A percentile compares a stretch with the other conserved stretches of the same genome.
These are phyloP conservation scores for Lentinula guzmanii DNA, from an alignment of 768 basidiomycete genomes.

Conservation along the genomic window DNA sequence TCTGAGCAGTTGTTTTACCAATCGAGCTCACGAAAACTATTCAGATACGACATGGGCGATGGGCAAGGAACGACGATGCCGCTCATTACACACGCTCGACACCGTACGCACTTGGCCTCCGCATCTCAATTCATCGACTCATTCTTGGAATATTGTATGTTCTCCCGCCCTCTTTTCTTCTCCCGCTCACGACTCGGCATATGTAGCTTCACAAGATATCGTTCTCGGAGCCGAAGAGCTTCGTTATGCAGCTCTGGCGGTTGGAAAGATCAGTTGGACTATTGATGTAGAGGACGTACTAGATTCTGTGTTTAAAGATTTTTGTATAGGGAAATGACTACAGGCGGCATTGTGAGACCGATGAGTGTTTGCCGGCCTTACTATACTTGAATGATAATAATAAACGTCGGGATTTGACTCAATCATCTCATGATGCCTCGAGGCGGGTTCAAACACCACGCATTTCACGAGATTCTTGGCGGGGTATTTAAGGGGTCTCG, in stretches of 20 bases:
- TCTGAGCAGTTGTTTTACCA: neutral
- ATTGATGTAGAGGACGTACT: slow-evolving; percentile 82
- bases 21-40: neutral
- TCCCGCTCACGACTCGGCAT: slow-evolving; percentile 2
- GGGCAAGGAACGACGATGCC: slow-evolving; percentile 35
- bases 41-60: slow-evolving; percentile 22
- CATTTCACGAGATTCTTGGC: no score
- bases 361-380: neutral
- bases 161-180: neutral
- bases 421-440: neutral
- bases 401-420: neutral
- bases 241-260: slow-evolving; percentile 75
- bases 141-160: slow-evolving; percentile 45
- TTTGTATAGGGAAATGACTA: slow-evolving; percentile 80
- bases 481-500: neutral
- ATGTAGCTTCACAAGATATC: slow-evolving; percentile 56
- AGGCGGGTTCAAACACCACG: neutral
- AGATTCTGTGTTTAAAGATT: slow-evolving; percentile 77
- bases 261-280: slow-evolving; percentile 79
- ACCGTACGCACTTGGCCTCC: slow-evolving; percentile 68
- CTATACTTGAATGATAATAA: no score
- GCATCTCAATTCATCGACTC: slow-evolving; percentile 57
- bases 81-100: slow-evolving; percentile 74
- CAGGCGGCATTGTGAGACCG: neutral
- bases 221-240: slow-evolving; percentile 85